Base-by-base conservation (phyloP, 108 stramenopile species). In the Stephanodiscus triporus region DNA sequence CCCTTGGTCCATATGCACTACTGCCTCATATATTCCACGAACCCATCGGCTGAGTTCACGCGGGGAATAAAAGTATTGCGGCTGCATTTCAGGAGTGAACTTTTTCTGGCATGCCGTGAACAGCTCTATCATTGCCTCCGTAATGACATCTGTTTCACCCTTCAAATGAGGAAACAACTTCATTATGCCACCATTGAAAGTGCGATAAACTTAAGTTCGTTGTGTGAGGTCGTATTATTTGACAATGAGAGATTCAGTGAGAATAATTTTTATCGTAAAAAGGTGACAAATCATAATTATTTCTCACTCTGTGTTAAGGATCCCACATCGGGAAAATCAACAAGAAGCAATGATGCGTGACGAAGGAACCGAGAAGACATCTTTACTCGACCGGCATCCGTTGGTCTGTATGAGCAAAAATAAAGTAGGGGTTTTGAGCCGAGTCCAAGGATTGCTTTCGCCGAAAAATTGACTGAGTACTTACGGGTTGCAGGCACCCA, bases 401-500 rank as follows among this genome's bases (percentile, higher is more conserved):
- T 97, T 9, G 98, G 98, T 45, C n/a, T n/a, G n/a, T n/a, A n/a
- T n/a, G n/a, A n/a, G n/a, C n/a, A n/a, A n/a, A n/a, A n/a, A n/a
- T n/a, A n/a, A n/a, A n/a, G n/a, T n/a, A n/a, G n/a, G n/a, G n/a
- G n/a, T n/a, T n/a, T n/a, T n/a, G n/a, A n/a, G n/a, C n/a, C n/a
- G n/a, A n/a, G n/a, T n/a, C n/a, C n/a, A n/a, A n/a, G n/a, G n/a
- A n/a, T n/a, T n/a, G n/a, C n/a, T n/a, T n/a, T n/a, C n/a, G n/a
- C n/a, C n/a, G n/a, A n/a, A n/a, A n/a, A n/a, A n/a, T n/a, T n/a
- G n/a, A n/a, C n/a, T n/a, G n/a, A n/a, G n/a, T n/a, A n/a, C n/a
- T n/a, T n/a, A n/a, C n/a, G 99, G 99, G 70, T 99, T 99, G 79
- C 99, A 99, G 0, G 99, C 99, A 47, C 95, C 95, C 42, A 96